phyloP scores from a whole-genome alignment of 441 rosid species.

The Mallotus japonicus region DNA sequence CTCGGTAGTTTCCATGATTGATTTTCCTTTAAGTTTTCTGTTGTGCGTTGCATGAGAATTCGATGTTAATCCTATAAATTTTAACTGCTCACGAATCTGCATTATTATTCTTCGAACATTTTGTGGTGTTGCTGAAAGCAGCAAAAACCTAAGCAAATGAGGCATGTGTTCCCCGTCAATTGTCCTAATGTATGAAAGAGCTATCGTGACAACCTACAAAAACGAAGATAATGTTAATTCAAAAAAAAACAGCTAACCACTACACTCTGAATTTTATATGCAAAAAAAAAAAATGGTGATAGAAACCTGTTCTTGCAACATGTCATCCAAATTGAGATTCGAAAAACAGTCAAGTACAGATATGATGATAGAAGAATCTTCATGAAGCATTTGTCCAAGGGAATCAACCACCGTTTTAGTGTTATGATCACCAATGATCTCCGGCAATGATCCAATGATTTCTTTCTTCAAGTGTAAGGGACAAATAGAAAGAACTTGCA shows the following conservation, averaged over 20 bases:
- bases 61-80: slow-evolving; percentile 54
- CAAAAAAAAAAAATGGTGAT: not conserved
- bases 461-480: slow-evolving; percentile 71
- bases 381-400: slow-evolving; percentile 70
- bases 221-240: too few species aligned
- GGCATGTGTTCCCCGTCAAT: slow-evolving; percentile 74
- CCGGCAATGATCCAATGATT: slow-evolving; percentile 86
- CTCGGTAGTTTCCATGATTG: slow-evolving; percentile 45
- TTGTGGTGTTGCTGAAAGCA: slow-evolving; percentile 69
- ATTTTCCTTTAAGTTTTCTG: slow-evolving; percentile 65
- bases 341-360: slow-evolving; percentile 79
- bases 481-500: slow-evolving; percentile 68
- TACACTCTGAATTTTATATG: not conserved
- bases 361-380: slow-evolving; percentile 66
- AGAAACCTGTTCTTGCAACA: slow-evolving; percentile 73
- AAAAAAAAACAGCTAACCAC: not conserved
- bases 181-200: slow-evolving; percentile 71
- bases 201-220: slow-evolving; percentile 62
- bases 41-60: slow-evolving; percentile 38
- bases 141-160: slow-evolving; percentile 65
- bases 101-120: slow-evolving; percentile 72
- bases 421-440: slow-evolving; percentile 73
- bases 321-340: slow-evolving; percentile 63
- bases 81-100: slow-evolving; percentile 66
- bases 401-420: slow-evolving; percentile 55